Base-by-base conservation (phyloP, 2,329 filamentous ascomycete species). In the Colletotrichum trifolii region DNA sequence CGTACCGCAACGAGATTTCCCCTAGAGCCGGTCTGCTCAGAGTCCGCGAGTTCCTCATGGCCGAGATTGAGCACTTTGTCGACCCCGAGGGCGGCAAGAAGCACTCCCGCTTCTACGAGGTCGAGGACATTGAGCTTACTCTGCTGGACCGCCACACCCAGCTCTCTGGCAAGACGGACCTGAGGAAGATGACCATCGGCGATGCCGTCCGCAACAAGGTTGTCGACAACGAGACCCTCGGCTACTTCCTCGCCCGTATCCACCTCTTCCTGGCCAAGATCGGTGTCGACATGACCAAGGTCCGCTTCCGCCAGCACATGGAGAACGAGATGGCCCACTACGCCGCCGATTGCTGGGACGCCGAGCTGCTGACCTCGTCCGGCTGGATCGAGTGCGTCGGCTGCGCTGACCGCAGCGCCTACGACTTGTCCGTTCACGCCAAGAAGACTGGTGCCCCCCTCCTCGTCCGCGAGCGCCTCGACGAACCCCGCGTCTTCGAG, bases 321-420 rank as follows among this genome's bases (percentile, higher is more conserved):
- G 81, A 81, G 66, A 88, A 87, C 72, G 85, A 87, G 74, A 88
- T 87, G 85, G 86, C 96, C 13, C 96, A 99, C 80, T 99, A 99
- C 76, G 96, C 96, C 50, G 87, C 90, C 60, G 96, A 99, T 82
- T 99, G 96, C 82, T 98, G 96, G 96, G 96, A 99, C 78, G 95
- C 94, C 12, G 96, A 99, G 79, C 83, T 99, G 60, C 84, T 91
- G 68, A 98, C 93, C 63, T 94, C 91, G 67, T 94, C 94, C 73
- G 96, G 96, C 76, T 99, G 96, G 96, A 92, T 98, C 68, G 96
- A 99, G 83, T 98, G 95, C 77, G 95, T 98, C 73, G 96, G 96
- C 68, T 98, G 96, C 78, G 96, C 96, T 67, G 95, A 97, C 77
- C 89, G 96, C 73, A 97, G 92, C 76, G 96, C 96, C 17, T 99